Percentiles rank a stretch among this genome's conserved stretches.
These are phyloP conservation scores for Nakazawaea laoshanensis DNA, from an alignment of 805 yeast species.

Conservation along the genomic window DNA sequence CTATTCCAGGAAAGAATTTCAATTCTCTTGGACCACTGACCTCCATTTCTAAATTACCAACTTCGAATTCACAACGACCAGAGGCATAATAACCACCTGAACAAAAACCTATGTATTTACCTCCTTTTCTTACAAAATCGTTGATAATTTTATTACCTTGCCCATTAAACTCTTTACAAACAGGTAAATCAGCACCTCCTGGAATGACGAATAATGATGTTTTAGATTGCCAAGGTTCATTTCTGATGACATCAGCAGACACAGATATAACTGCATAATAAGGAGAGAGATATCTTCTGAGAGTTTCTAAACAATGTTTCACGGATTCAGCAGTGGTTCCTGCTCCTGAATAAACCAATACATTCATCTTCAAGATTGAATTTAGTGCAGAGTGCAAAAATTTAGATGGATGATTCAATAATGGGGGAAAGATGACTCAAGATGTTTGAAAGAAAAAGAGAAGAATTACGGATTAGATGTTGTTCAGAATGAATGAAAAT, in stretches of 20 bases:
- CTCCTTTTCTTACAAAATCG: conserved; percentile 70
- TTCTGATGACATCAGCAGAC: conserved; percentile 47
- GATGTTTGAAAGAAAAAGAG: no score
- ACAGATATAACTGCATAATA: conserved; percentile 79
- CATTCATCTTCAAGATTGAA: conserved; percentile 72
- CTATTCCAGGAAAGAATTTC: conserved; percentile 71
- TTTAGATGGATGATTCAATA: no score
- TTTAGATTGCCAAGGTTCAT: conserved; percentile 85
- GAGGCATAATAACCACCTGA: conserved; percentile 92
- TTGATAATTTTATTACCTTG: conserved; percentile 51
- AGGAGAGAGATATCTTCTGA: conserved; percentile 72
- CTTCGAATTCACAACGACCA: conserved; percentile 72
- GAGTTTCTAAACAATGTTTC: conserved; percentile 71
- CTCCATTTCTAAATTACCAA: conserved; percentile 60
- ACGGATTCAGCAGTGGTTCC: conserved; percentile 88
- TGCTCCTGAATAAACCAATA: conserved; percentile 64
- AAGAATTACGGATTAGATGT: no score
- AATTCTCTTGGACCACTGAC: conserved; percentile 84
- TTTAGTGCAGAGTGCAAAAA: no score
- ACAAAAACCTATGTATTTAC: conserved; percentile 80
- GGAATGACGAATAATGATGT: conserved; percentile 81
- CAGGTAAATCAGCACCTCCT: conserved; percentile 95
- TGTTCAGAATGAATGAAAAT: no score
- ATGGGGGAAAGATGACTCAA: no score
- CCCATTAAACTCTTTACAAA: conserved; percentile 67